Base-by-base conservation (phyloP, 2,329 filamentous ascomycete genomes). In the Xylogone sp. region DNA sequence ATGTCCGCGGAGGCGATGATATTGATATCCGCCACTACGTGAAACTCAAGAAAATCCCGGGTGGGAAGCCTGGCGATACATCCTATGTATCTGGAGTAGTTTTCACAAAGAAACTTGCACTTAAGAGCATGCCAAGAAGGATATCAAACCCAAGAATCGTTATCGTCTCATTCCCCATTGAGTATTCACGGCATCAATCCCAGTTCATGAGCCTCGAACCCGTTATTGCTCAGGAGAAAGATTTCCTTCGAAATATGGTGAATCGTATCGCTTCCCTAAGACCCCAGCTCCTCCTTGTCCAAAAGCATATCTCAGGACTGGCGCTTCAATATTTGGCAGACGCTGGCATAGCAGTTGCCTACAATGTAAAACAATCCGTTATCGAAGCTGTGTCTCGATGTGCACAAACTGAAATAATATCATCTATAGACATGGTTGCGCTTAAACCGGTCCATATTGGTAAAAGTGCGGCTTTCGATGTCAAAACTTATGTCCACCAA, bases 141-240 rank as follows among this genome's bases (percentile, higher is more conserved):
- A 94, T 97, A 56, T 70, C 79, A 12, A 86, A 89, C 50, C 94
- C 94, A 2, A 85, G 90, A 27, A 94, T 99, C 55, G 79, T 96
- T 46, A 90, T 99, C 57, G 86, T 99, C 52, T 93, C 91, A 0
- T 99, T 99, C 64, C 86, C 94, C 0, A 90, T 99, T 52, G 94
- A 99, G 66, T 99, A 99, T 68, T 90, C 95, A 53, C 84, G 94
- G 39, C 91, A 97, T 60, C 86, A 93, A 64, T 76, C 90, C 56
- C 92, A 97, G 67, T 97, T 99, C 67, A 97, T 99, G 92, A 99
- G 94, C 62, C 74, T 99, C 46, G 91, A 97, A 62, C 93, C 93
- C 39, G 91, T 99, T 51, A 96, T 99, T 61, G 88, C 93, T 50
- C 94, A 99, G 68, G 95, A 99, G 70, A 87, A 89, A 59, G 94